Evolutionary conservation across 176 grass and related monocot genomes (phyloP).

Genomic region (Saccharum officinarum): DNA sequence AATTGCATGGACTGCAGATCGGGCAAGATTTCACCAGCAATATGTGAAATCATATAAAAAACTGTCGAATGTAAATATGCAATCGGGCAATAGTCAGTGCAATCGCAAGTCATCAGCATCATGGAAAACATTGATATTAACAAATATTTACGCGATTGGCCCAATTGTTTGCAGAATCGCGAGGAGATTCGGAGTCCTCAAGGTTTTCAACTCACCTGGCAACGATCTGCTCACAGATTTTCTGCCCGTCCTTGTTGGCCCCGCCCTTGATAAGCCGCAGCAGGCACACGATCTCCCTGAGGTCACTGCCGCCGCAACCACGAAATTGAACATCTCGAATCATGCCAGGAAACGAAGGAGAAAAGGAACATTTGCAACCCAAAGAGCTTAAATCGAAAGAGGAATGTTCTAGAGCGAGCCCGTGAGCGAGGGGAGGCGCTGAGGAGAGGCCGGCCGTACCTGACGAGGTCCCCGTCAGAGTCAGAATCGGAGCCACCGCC

Average conservation of each 20-base stretch:
- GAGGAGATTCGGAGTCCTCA: background rate
- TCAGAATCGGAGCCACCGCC: slow-evolving; percentile 5
- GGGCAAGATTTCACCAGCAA: background rate
- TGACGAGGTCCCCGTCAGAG: slow-evolving; percentile 29
- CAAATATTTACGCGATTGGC: background rate
- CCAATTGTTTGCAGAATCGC: background rate
- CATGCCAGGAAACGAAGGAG: background rate
- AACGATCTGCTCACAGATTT: slow-evolving; percentile 59
- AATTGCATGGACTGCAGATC: background rate
- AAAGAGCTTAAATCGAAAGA: background rate
- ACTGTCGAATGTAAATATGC: background rate
- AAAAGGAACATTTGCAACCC: background rate
- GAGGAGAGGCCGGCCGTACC: slow-evolving; percentile 8
- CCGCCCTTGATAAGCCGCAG: slow-evolving; percentile 70
- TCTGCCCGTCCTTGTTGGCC: slow-evolving; percentile 53
- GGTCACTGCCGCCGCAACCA: slow-evolving; percentile 43
- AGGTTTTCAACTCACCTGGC: slow-evolving; percentile 33
- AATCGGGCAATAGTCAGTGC: background rate
- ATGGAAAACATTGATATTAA: background rate
- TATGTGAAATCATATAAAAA: background rate
- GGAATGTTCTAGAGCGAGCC: background rate
- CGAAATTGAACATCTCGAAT: background rate
- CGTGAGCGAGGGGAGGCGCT: background rate
- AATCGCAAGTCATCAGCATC: background rate
- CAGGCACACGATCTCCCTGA: slow-evolving; percentile 57